Percentiles rank a stretch among this genome's conserved stretches.
Conservation (phyloP, 306 rosid genomes). For the Mucuna pruriens region DNA sequence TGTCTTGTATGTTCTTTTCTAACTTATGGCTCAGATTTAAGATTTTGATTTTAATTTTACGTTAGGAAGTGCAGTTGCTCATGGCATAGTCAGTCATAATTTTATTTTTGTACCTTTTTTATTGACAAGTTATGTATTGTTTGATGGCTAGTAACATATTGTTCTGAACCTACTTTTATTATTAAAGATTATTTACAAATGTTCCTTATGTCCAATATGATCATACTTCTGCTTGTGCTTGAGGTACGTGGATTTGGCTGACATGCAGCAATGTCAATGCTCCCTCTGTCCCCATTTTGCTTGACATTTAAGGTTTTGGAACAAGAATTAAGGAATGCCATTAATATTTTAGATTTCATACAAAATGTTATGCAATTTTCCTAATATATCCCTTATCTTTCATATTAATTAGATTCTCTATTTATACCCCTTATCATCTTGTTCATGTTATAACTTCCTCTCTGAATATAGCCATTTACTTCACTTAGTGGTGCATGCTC, state of each 20-base stretch:
- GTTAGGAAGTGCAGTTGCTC: neutral
- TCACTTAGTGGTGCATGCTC: neutral
- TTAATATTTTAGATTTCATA: no score
- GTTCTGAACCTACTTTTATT: neutral
- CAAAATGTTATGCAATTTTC: no score
- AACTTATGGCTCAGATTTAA: conserved; percentile 8
- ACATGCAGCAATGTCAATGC: neutral
- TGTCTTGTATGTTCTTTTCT: neutral
- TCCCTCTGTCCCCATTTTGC: no score
- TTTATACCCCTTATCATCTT: no score
- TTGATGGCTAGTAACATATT: neutral
- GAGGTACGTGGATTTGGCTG: neutral
- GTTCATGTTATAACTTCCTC: neutral
- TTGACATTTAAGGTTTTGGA: no score
- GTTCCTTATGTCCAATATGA: neutral
- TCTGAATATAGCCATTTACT: neutral
- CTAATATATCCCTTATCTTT: no score
- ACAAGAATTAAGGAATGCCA: no score
- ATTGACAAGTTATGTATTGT: neutral
- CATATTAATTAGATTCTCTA: no score
- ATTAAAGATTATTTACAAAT: neutral
- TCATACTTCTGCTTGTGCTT: neutral
- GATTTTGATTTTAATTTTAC: neutral
- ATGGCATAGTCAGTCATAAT: neutral
- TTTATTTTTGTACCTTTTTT: neutral